A percentile compares a stretch with the other conserved stretches of the same genome.
Evolutionary conservation across 2,329 filamentous ascomycete species (phyloP).

Genomic region (Cladosporium phlei): DNA sequence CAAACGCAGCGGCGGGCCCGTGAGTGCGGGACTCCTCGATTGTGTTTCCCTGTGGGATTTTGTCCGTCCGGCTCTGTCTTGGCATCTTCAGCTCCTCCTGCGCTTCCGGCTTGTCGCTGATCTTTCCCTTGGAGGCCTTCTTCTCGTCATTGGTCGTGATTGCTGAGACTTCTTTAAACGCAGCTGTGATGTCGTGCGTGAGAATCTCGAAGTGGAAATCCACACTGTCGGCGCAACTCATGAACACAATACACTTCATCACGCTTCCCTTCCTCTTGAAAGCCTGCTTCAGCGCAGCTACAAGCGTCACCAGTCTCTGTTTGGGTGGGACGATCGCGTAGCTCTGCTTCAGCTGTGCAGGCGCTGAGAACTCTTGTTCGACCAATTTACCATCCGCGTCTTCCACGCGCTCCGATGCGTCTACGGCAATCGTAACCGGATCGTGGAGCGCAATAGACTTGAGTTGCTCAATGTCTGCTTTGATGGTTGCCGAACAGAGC

Average conservation of each 20-base stretch:
- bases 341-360: slow-evolving; percentile 88
- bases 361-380: slow-evolving; percentile 67
- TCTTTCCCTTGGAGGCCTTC: slow-evolving; percentile 24
- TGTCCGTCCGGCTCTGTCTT: slow-evolving; percentile 36
- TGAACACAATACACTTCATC: slow-evolving; percentile 96
- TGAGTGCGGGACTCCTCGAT: slow-evolving; percentile 50
- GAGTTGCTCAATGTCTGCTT: slow-evolving; percentile 90
- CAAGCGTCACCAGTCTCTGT: slow-evolving; percentile 79
- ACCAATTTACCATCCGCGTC: slow-evolving; percentile 40
- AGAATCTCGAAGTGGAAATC: slow-evolving; percentile 93
- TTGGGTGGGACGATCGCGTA: slow-evolving; percentile 87
- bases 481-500: slow-evolving; percentile 94
- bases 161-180: slow-evolving; percentile 41
- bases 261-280: slow-evolving; percentile 85
- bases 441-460: slow-evolving; percentile 94
- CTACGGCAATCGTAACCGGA: slow-evolving; percentile 76
- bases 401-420: slow-evolving; percentile 46
- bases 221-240: slow-evolving; percentile 93
- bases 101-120: slow-evolving; percentile 17
- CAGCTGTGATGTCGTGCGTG: slow-evolving; percentile 38
- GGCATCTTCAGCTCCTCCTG: slow-evolving; percentile 14
- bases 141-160: no score
- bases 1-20: slow-evolving; percentile 22
- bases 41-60: slow-evolving; percentile 38
- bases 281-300: slow-evolving; percentile 76